phyloP scores from a whole-genome alignment of 2,329 filamentous ascomycete species.

The Seiridium cupressi region DNA sequence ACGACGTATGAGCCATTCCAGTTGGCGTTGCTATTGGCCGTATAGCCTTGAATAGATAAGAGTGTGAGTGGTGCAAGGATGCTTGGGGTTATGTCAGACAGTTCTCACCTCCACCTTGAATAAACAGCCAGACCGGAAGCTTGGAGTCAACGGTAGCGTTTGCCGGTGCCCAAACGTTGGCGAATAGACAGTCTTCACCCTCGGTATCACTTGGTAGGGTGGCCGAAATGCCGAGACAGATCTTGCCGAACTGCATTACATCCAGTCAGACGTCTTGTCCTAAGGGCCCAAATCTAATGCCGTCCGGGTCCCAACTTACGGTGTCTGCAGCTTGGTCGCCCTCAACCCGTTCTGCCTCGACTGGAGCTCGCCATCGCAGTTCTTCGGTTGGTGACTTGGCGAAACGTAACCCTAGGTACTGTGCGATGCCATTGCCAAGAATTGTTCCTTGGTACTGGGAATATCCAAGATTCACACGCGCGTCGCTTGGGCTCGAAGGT shows the following conservation, averaged over 20 bases:
- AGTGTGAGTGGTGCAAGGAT: not conserved
- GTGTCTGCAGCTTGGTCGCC: conserved; percentile 33
- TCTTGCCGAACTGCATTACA: conserved; percentile 37
- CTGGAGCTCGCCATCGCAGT: conserved; percentile 49
- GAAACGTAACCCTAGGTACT: conserved; percentile 50
- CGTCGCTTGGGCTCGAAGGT: conserved; percentile 9
- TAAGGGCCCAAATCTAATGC: not conserved
- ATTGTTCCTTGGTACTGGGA: conserved; percentile 40
- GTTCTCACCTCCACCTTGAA: conserved; percentile 30
- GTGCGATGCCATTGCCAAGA: conserved; percentile 36
- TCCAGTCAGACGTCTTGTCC: not conserved
- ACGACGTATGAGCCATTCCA: conserved; percentile 50
- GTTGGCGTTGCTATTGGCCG: conserved; percentile 45
- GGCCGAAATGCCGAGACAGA: conserved; percentile 39
- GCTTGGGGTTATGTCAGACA: not conserved
- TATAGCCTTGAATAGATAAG: conserved; percentile 36
- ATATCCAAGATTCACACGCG: conserved; percentile 40
- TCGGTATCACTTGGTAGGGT: conserved; percentile 26
- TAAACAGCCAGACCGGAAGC: conserved; percentile 54
- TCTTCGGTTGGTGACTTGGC: conserved; percentile 49
- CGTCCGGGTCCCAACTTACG: conserved; percentile 22
- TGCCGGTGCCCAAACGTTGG: conserved; percentile 42
- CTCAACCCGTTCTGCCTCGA: conserved; percentile 34
- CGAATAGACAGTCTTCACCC: conserved; percentile 42
- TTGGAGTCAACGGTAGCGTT: conserved; percentile 37